Conservation (phyloP, 2,329 filamentous ascomycete genomes). For the Fusarium tanahbumbuense region DNA sequence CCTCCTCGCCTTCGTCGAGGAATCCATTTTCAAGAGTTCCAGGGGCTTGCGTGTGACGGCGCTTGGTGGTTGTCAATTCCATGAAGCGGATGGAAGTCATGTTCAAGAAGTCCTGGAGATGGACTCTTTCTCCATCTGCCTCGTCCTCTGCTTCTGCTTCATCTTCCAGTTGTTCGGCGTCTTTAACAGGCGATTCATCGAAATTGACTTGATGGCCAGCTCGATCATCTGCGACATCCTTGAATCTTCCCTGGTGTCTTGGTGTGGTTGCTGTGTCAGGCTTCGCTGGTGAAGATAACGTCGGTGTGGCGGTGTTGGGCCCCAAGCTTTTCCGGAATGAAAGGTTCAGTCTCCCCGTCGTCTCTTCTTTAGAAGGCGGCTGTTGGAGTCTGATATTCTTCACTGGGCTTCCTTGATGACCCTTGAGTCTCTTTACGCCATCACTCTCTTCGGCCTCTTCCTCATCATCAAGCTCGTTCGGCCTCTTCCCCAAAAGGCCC, state of each 20-base stretch:
- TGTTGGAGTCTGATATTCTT: slow-evolving; percentile 78
- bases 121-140: slow-evolving; percentile 71
- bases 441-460: slow-evolving; percentile 69
- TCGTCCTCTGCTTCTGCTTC: slow-evolving; percentile 64
- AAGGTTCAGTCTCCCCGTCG: slow-evolving; percentile 68
- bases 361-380: slow-evolving; percentile 75
- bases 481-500: slow-evolving; percentile 79
- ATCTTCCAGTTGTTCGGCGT: slow-evolving; percentile 57
- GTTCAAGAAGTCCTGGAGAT: slow-evolving; percentile 91
- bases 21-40: slow-evolving; percentile 58
- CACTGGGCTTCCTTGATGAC: slow-evolving; percentile 79
- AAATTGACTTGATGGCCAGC: slow-evolving; percentile 59
- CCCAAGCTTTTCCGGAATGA: slow-evolving; percentile 62
- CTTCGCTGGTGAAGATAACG: slow-evolving; percentile 62
- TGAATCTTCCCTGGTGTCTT: slow-evolving; percentile 66
- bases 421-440: slow-evolving; percentile 76
- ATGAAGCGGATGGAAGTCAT: slow-evolving; percentile 98
- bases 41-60: slow-evolving; percentile 83
- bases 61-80: slow-evolving; percentile 96
- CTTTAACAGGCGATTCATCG: slow-evolving; percentile 54
- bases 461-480: slow-evolving; percentile 72
- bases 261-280: slow-evolving; percentile 64
- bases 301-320: slow-evolving; percentile 57
- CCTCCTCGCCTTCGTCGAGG: slow-evolving; percentile 58
- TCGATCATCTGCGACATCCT: slow-evolving; percentile 62